Evolutionary conservation across 2,329 filamentous ascomycete genomes (phyloP), one percentile per base, ranked within the genome.

Genomic region (Claviceps lovelessii): DNA sequence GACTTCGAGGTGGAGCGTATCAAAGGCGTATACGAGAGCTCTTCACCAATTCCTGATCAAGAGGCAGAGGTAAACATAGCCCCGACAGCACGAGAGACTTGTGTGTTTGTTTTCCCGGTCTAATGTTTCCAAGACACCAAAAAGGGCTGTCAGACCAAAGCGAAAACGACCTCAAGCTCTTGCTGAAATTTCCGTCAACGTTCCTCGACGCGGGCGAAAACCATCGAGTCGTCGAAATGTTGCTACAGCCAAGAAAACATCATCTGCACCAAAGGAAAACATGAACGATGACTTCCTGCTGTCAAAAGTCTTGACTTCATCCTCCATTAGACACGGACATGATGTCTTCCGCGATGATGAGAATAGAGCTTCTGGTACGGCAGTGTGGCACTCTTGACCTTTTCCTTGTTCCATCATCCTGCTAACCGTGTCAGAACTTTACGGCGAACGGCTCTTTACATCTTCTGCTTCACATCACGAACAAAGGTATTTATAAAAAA

Each of bases 21-120:
- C 33, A 75, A 80, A 55, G 75, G 80, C 57, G 79, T 85, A 41
- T 85, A 84, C 60, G 80, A 80, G 44, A 74, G 72, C 45, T 77
- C 79, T 17, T 83, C 80, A 0, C 68, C 70, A 61, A 71, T 58
- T 41, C 65, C 66, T 39, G 68, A 65, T 19, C 65, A 69, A 55
- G 67, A 68, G 52, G 68, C 69, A 54, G 63, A 73, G 44, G 80
- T 83, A 65, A 62, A 74, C 53, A 48, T 33, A 11, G 2, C 3
- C 44, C 55, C 58, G 11, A 37, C 33, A 48, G 13, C 19, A 47
- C 3, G 10, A 13, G 19, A 53, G 10, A 1, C 35, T n/a, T 17
- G 61, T 51, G 23, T 15, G 23, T 35, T 31, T n/a, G 23, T 31
- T n/a, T 42, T 29, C 5, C 28, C 23, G 4, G 28, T 37, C 53